These are phyloP conservation scores for Globisporangium sylvaticum DNA, from an alignment of 352 stramenopile genomes.

Conservation along the genomic window DNA sequence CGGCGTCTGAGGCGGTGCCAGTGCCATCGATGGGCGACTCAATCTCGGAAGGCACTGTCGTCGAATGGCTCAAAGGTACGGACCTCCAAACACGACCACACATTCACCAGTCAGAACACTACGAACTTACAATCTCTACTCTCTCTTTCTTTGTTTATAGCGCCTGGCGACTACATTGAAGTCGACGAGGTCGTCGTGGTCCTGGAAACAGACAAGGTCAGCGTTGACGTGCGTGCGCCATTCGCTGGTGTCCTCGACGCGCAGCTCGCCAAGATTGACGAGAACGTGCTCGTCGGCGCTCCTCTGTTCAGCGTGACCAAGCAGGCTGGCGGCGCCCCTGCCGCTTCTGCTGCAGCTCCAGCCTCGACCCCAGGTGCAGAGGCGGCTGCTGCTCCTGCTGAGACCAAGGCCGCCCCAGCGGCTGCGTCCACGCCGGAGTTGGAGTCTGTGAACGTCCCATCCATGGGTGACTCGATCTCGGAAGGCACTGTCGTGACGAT, in stretches of 20 bases:
- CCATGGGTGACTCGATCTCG: constrained; percentile 96
- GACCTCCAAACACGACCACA: neutral
- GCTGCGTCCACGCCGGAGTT: constrained; percentile 28
- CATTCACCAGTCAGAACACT: neutral
- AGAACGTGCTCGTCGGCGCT: constrained; percentile 95
- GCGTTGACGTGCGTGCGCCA: constrained; percentile 88
- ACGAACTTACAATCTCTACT: neutral
- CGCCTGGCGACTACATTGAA: constrained; percentile 91
- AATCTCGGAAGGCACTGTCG: constrained; percentile 97
- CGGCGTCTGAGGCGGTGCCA: constrained; percentile 48
- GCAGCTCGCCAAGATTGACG: constrained; percentile 91
- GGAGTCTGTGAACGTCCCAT: constrained; percentile 82
- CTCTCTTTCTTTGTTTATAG: constrained; percentile 16
- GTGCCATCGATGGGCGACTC: constrained; percentile 93
- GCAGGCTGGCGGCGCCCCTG: constrained; percentile 24
- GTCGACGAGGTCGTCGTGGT: constrained; percentile 96
- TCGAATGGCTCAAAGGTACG: constrained; percentile 92
- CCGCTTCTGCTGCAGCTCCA: constrained; percentile 7
- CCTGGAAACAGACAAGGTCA: constrained; percentile 98
- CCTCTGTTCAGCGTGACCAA: constrained; percentile 84
- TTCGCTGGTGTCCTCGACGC: constrained; percentile 90
- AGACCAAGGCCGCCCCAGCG: constrained; percentile 11
- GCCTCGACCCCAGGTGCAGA: constrained; percentile 12
- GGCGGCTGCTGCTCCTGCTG: constrained; percentile 14
- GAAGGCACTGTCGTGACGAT: constrained; percentile 96